These are phyloP conservation scores for Veloporphyrellus conicus DNA, from an alignment of 1,284 basidiomycete genomes.

Conservation along the genomic window DNA sequence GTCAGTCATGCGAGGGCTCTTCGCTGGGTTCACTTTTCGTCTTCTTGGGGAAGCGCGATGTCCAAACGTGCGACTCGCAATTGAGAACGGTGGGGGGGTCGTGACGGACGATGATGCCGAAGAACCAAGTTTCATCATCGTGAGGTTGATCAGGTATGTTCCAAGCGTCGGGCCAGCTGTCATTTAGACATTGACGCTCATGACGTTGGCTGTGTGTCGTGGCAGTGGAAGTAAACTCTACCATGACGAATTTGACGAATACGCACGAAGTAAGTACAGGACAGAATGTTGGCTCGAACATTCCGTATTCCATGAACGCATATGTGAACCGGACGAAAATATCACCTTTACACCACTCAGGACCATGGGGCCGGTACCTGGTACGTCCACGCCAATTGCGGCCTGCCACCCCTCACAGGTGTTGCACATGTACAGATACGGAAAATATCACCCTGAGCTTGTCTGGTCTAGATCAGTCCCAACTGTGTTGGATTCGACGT, in stretches of 20 bases:
- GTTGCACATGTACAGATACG: slow-evolving; percentile 37
- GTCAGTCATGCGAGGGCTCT: slow-evolving; percentile 35
- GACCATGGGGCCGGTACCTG: slow-evolving; percentile 48
- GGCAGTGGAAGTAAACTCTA: slow-evolving; percentile 63
- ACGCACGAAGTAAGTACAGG: slow-evolving; percentile 51
- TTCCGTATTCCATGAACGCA: slow-evolving; percentile 63
- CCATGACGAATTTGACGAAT: slow-evolving; percentile 45
- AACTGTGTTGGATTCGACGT: slow-evolving; percentile 56
- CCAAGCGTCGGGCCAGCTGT: neutral
- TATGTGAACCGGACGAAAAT: slow-evolving; percentile 59
- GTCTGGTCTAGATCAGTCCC: slow-evolving; percentile 66
- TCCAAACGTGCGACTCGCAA: slow-evolving; percentile 49
- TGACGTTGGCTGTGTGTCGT: neutral
- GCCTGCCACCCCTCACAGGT: slow-evolving; percentile 4
- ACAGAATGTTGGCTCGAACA: slow-evolving; percentile 82
- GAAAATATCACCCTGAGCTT: slow-evolving; percentile 55
- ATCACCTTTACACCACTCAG: slow-evolving; percentile 58
- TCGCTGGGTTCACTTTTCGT: slow-evolving; percentile 52
- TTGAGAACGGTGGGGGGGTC: slow-evolving; percentile 55
- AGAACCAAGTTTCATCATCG: slow-evolving; percentile 60
- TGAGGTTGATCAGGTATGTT: slow-evolving; percentile 63
- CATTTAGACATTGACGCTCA: neutral
- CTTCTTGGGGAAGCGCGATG: slow-evolving; percentile 62
- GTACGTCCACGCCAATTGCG: slow-evolving; percentile 33
- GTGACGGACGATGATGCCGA: slow-evolving; percentile 41